Conservation (phyloP, 768 basidiomycete genomes). For the Boletus reticulatus region DNA sequence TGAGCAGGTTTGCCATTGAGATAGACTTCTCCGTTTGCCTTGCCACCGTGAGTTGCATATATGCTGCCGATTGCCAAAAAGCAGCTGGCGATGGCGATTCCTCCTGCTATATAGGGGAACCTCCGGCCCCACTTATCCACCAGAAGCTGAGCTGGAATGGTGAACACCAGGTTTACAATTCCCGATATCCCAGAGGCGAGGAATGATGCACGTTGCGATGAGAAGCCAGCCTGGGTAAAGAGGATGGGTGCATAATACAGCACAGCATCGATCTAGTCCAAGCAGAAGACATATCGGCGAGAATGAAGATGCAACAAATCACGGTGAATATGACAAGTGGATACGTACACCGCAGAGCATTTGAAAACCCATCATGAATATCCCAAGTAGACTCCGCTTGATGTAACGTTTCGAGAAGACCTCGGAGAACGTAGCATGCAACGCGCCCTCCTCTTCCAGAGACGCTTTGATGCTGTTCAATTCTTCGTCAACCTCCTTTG, state of each 20-base stretch:
- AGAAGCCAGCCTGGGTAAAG: constrained; percentile 51
- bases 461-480: constrained; percentile 16
- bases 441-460: constrained; percentile 21
- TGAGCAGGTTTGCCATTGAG: constrained; percentile 22
- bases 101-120: constrained; percentile 42
- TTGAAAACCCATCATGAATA: constrained; percentile 45
- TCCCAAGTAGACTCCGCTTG: constrained; percentile 37
- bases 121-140: constrained; percentile 39
- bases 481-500: constrained; percentile 18
- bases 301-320: neutral
- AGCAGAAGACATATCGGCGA: neutral
- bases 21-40: constrained; percentile 21
- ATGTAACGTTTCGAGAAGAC: constrained; percentile 30
- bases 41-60: constrained; percentile 41
- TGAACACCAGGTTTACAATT: constrained; percentile 40
- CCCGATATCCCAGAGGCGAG: constrained; percentile 51
- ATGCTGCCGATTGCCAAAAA: constrained; percentile 44
- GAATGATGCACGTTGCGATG: constrained; percentile 44
- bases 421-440: constrained; percentile 24
- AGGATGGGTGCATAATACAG: constrained; percentile 44
- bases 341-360: constrained; percentile 34
- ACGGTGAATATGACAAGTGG: neutral
- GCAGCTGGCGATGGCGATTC: constrained; percentile 35
- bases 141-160: constrained; percentile 37
- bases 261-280: constrained; percentile 26